Base-by-base conservation (phyloP, 2,329 filamentous ascomycete species). In the Colletotrichum orchidophilum region DNA sequence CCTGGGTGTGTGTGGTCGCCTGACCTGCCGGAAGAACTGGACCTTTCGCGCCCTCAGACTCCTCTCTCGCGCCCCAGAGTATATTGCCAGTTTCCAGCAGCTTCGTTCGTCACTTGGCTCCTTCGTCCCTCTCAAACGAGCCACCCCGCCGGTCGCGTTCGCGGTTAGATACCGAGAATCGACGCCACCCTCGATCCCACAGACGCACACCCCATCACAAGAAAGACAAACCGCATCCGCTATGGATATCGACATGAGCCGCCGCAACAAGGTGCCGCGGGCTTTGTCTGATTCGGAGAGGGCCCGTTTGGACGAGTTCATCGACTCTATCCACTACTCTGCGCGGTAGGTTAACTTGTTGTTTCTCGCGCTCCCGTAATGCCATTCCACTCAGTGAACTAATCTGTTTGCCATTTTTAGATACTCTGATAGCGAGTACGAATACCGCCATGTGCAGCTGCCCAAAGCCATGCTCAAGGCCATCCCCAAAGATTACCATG, bases 401-500 rank as follows among this genome's bases (percentile, higher is more conserved):
- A 15, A 71, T 18, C 9, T 42, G 26, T 29, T 42, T 24, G 60
- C 21, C 42, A 9, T 49, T 26, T 61, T 39, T 80, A 98, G 96
- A 81, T 99, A 99, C 82, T 95, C 92, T 31, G 96, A 99, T 79
- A 92, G 90, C 83, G 90, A 96, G 82, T 97, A 92, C 83, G 96
- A 99, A 84, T 99, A 99, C 84, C 94, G 96, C 75, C 96, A 99
- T 83, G 96, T 99, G 70, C 95, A 98, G 83, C 90, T 99, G 33
- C 96, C 96, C 53, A 99, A 99, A 85, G 92, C 94, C 76, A 99
- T 99, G 96, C 91, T 99, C 74, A 98, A 98, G 84, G 93, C 90
- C 50, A 98, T 99, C 76, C 96, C 96, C 24, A 92, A 95, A 81
- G 96, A 98, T 74, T 97, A 97, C 83, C 96, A 97, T 79, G 95